phyloP scores from a whole-genome alignment of 164 flowering plant species.

The Hamamelis virginiana region DNA sequence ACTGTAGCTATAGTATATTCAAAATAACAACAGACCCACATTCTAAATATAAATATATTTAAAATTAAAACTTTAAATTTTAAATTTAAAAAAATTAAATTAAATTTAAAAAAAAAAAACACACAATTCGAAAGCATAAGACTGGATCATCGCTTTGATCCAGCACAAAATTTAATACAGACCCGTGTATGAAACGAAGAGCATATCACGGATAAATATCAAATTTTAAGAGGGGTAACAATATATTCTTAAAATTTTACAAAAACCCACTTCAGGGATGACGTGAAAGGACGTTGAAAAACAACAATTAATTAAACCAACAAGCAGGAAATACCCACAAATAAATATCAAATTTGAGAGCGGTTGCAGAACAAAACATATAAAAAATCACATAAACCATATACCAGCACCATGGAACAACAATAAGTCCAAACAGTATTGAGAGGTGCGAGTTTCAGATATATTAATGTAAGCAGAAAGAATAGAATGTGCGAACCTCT shows the following conservation, averaged over 20 bases:
- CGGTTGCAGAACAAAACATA: too few species aligned
- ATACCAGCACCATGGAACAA: not conserved
- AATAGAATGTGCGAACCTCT: slow-evolving; percentile 31
- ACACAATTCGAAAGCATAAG: not conserved
- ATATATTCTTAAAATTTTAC: not conserved
- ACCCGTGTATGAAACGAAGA: not conserved
- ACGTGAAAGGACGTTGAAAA: not conserved
- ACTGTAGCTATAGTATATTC: too few species aligned
- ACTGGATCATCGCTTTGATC: not conserved
- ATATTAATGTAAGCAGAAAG: too few species aligned
- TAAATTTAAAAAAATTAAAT: too few species aligned
- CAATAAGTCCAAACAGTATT: not conserved
- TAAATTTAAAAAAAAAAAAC: too few species aligned
- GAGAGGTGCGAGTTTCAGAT: not conserved
- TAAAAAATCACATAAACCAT: not conserved
- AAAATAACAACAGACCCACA: too few species aligned
- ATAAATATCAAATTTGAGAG: not conserved
- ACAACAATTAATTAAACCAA: not conserved
- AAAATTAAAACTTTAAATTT: too few species aligned
- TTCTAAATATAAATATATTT: too few species aligned
- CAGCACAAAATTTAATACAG: not conserved
- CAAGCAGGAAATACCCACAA: not conserved
- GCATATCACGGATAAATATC: not conserved
- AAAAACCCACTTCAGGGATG: not conserved
- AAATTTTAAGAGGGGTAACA: not conserved